phyloP scores from a whole-genome alignment of 306 rosid genomes.

The Acmispon strigosus region DNA sequence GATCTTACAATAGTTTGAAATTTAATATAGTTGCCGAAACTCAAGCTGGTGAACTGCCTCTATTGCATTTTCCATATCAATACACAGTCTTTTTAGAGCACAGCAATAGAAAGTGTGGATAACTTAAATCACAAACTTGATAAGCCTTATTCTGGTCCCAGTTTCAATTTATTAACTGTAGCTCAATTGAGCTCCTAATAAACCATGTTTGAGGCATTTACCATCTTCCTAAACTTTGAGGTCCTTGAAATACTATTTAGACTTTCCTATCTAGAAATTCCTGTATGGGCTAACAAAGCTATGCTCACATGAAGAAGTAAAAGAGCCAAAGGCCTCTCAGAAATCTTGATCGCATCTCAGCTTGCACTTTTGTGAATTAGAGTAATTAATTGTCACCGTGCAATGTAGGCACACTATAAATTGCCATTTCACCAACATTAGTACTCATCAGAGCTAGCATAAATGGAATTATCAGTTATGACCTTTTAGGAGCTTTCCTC shows the following conservation, averaged over 20 bases:
- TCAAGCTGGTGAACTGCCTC: not conserved
- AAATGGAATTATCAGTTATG: not conserved
- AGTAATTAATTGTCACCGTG: not conserved
- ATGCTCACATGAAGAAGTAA: not conserved
- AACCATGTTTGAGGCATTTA: not conserved
- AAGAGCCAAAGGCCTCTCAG: not conserved
- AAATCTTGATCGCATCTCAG: not conserved
- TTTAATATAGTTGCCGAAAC: not conserved
- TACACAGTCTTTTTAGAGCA: not conserved
- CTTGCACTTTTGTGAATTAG: not conserved
- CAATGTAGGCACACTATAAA: no score
- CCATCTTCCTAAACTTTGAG: not conserved
- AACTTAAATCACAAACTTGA: not conserved
- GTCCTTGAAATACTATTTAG: not conserved
- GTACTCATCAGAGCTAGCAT: not conserved
- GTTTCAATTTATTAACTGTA: not conserved
- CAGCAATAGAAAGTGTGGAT: not conserved
- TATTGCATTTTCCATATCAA: not conserved
- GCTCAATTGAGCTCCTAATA: not conserved
- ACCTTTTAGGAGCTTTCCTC: no score
- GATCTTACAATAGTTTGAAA: not conserved
- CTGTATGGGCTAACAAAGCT: not conserved
- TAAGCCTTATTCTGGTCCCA: not conserved
- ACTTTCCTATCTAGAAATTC: not conserved
- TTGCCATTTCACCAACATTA: no score